phyloP scores from a whole-genome alignment of 768 basidiomycete genomes.

The Coprinellus micaceus region DNA sequence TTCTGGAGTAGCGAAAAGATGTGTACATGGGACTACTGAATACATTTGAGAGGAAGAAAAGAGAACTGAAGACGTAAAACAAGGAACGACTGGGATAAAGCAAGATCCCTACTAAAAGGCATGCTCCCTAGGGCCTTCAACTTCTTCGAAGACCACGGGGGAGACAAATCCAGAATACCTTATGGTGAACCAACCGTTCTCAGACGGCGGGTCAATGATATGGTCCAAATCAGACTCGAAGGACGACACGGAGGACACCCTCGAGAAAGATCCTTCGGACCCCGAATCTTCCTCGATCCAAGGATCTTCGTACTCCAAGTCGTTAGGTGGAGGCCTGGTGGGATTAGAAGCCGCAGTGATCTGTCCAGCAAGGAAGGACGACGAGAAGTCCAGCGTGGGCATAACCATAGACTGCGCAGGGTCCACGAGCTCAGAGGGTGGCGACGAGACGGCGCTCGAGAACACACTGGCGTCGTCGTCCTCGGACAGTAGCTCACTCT shows the following conservation, averaged over 20 bases:
- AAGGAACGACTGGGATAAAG: too few species aligned
- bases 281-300: constrained; percentile 24
- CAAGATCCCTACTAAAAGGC: too few species aligned
- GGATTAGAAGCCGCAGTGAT: constrained; percentile 9
- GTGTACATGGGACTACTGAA: too few species aligned
- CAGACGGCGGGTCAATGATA: constrained; percentile 26
- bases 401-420: constrained; percentile 67
- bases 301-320: constrained; percentile 22
- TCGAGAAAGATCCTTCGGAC: constrained; percentile 10
- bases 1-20: too few species aligned
- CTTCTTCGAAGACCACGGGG: neutral
- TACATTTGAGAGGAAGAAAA: too few species aligned
- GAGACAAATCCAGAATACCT: neutral
- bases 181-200: constrained; percentile 28
- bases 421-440: constrained; percentile 33
- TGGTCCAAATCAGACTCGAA: constrained; percentile 3
- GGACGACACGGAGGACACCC: constrained; percentile 13
- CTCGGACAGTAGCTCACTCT: constrained; percentile 24
- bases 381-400: constrained; percentile 74
- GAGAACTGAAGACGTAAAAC: too few species aligned
- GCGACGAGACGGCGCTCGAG: neutral
- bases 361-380: constrained; percentile 36
- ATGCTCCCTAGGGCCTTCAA: neutral
- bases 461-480: constrained; percentile 26
- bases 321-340: neutral